These are phyloP conservation scores for Megacollybia platyphylla DNA, from an alignment of 1,284 basidiomycete species.

Conservation along the genomic window DNA sequence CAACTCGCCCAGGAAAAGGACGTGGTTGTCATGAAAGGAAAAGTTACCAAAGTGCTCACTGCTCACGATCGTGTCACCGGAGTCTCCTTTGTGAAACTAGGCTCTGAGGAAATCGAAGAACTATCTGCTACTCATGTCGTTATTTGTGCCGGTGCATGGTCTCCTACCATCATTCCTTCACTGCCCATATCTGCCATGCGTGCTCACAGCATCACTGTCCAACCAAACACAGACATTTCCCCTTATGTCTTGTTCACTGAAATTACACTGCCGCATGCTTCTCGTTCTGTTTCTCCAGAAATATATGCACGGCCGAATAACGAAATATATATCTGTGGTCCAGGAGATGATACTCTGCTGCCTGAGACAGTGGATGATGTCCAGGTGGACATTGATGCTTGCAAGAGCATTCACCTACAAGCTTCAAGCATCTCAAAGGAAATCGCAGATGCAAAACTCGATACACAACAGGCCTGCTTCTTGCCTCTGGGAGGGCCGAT, in stretches of 20 bases:
- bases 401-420: constrained; percentile 38
- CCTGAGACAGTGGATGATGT: constrained; percentile 55
- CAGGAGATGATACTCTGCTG: constrained; percentile 46
- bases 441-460: constrained; percentile 35
- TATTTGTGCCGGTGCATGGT: constrained; percentile 83
- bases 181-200: constrained; percentile 49
- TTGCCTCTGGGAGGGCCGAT: constrained; percentile 54
- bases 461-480: constrained; percentile 56
- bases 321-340: constrained; percentile 60
- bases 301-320: constrained; percentile 59
- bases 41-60: constrained; percentile 28
- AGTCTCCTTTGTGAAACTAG: constrained; percentile 32
- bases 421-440: constrained; percentile 45
- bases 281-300: constrained; percentile 34
- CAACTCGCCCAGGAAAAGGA: constrained; percentile 49
- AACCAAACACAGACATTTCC: constrained; percentile 27
- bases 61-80: constrained; percentile 32
- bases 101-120: constrained; percentile 17
- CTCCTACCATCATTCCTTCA: constrained; percentile 37
- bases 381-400: constrained; percentile 34
- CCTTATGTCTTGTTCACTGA: constrained; percentile 61
- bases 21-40: constrained; percentile 27
- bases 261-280: constrained; percentile 23
- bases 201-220: constrained; percentile 59
- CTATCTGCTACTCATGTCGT: constrained; percentile 55